Conservation (phyloP, 306 rosid genomes). For the Vigna reflexopilosa region DNA sequence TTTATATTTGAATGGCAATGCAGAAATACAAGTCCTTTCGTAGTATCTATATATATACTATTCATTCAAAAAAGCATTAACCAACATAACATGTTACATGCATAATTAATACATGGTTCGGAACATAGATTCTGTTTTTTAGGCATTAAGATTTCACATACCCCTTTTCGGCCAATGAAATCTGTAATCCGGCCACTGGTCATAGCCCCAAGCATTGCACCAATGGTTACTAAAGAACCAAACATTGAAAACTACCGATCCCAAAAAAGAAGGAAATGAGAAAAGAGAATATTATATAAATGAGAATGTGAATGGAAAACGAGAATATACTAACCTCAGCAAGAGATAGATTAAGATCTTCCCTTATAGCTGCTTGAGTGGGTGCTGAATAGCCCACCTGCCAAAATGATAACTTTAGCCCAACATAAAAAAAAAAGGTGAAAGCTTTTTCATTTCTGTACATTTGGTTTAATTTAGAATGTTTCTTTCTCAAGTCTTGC, state of each 20-base stretch:
- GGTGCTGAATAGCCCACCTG: slow-evolving; percentile 70
- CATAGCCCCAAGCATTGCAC: slow-evolving; percentile 86
- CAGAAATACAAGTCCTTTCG: background rate
- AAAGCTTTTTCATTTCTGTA: background rate
- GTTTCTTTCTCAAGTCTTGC: slow-evolving; percentile 2
- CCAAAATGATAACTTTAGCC: slow-evolving; percentile 42
- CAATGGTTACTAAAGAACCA: slow-evolving; percentile 85
- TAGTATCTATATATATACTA: too few species aligned
- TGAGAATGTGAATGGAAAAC: slow-evolving; percentile 3
- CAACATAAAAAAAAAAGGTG: slow-evolving; percentile 7
- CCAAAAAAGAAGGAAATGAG: background rate
- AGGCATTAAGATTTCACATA: slow-evolving; percentile 36
- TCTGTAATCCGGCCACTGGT: slow-evolving; percentile 75
- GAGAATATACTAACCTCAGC: slow-evolving; percentile 46
- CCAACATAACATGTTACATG: background rate
- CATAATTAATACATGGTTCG: slow-evolving; percentile 3
- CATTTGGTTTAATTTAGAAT: slow-evolving; percentile 20
- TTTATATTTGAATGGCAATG: too few species aligned
- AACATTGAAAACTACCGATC: slow-evolving; percentile 78
- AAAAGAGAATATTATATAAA: slow-evolving; percentile 2
- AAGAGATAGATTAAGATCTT: slow-evolving; percentile 58
- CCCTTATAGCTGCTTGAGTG: slow-evolving; percentile 55
- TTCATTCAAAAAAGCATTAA: background rate
- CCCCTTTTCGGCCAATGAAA: slow-evolving; percentile 82
- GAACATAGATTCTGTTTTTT: background rate